Conservation (phyloP, 805 yeast genomes). For the Wickerhamomyces silvicola region DNA sequence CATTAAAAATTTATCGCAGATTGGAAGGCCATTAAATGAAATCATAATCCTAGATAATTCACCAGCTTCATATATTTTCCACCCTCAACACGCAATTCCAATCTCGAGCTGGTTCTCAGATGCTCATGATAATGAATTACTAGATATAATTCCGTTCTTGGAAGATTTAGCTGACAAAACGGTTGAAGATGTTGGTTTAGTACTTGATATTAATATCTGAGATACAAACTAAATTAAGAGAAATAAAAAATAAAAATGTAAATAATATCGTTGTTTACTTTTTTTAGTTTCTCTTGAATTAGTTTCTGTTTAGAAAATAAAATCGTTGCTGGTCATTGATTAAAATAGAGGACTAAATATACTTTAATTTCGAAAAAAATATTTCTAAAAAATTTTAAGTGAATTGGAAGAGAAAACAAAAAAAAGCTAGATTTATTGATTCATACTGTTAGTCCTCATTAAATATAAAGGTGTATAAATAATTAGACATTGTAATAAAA, state of each 20-base stretch:
- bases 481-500: no score
- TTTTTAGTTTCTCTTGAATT: no score
- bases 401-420: no score
- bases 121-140: slow-evolving; percentile 90
- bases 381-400: no score
- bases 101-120: slow-evolving; percentile 98
- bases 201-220: slow-evolving; percentile 62
- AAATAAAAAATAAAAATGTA: no score
- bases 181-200: slow-evolving; percentile 81
- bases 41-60: slow-evolving; percentile 92
- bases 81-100: slow-evolving; percentile 97
- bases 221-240: not conserved
- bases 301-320: not conserved
- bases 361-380: no score
- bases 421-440: no score
- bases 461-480: no score
- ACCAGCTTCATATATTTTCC: slow-evolving; percentile 96
- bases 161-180: slow-evolving; percentile 69
- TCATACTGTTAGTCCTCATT: no score
- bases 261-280: no score
- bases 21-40: slow-evolving; percentile 86
- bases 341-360: no score
- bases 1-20: slow-evolving; percentile 86
- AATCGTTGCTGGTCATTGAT: slow-evolving; percentile 1
- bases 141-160: slow-evolving; percentile 85